Percentiles rank a stretch among this genome's conserved stretches.
These are phyloP conservation scores for Lactarius tabidus DNA, from an alignment of 768 basidiomycete species.

Conservation along the genomic window DNA sequence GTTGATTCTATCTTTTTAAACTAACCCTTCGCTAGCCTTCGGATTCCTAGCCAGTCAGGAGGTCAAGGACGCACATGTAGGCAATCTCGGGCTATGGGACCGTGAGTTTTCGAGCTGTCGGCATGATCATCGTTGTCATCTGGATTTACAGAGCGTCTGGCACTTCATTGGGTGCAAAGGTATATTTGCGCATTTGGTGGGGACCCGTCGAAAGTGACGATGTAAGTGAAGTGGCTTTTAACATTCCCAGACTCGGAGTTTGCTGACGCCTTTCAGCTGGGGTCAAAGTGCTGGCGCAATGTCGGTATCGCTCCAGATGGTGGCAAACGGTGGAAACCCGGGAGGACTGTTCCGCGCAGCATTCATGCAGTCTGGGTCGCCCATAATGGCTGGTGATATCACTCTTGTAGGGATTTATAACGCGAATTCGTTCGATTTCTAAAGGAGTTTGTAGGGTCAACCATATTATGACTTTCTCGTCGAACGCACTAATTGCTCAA, in stretches of 20 bases:
- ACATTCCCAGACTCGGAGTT: background rate
- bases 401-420: conserved; percentile 34
- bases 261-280: conserved; percentile 32
- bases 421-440: background rate
- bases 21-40: conserved; percentile 34
- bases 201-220: conserved; percentile 54
- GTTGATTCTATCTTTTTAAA: background rate
- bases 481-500: conserved; percentile 35
- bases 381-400: conserved; percentile 31
- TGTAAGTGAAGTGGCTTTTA: conserved; percentile 35
- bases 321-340: conserved; percentile 36
- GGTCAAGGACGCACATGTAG: conserved; percentile 48
- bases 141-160: conserved; percentile 44
- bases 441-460: conserved; percentile 28
- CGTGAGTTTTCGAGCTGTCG: conserved; percentile 36
- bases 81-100: conserved; percentile 63
- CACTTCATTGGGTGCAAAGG: conserved; percentile 61
- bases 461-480: conserved; percentile 41
- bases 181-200: conserved; percentile 63
- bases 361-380: conserved; percentile 43
- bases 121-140: background rate
- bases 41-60: conserved; percentile 51
- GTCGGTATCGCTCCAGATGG: conserved; percentile 40
- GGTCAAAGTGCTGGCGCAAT: conserved; percentile 54
- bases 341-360: conserved; percentile 39